Base-by-base conservation (phyloP, 2,329 filamentous ascomycete species). In the Aureobasidium uvarum region DNA sequence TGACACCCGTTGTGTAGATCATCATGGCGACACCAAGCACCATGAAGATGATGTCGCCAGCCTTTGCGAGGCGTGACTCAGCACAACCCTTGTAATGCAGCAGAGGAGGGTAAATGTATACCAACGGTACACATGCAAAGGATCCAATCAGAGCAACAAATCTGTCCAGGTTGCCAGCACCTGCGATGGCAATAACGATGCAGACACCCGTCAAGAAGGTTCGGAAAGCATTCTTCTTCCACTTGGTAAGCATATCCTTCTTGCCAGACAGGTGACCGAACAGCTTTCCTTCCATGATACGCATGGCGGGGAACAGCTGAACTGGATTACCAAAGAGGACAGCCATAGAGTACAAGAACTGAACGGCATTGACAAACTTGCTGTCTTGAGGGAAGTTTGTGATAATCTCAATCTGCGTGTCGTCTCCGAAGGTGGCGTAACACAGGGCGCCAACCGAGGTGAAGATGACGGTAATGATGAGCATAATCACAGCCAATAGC, bases 71-170 rank as follows among this genome's bases (percentile, higher is more conserved):
- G 38, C 74, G 75, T n/a, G 81, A 83, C 56, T 81, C 79, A 7
- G 89, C 89, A 3, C 88, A 81, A 5, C 86, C 89, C 71, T 82
- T 86, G 76, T 86, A 89, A 74, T 92, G 89, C 71, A 92, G 72
- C 68, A 83, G 87, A 0, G 89, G 84, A 50, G 90, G 89, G 72
- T 91, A 92, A 66, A 92, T 89, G 75, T 91, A 92, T 13, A 92
- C 89, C 68, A 92, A 76, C 16, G 89, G 89, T 63, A 92, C 87
- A 70, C 89, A 92, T 1, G 89, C 89, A 71, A 90, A 86, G 43
- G 85, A 87, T 14, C 89, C 89, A 68, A 91, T 91, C 54, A 92
- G 77, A 0, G 89, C 86, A 14, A 92, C 89, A 69, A 91, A 91
- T 68, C 88, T 87, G 75, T 92, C 89, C 67, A 92, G 78, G 73